phyloP scores from a whole-genome alignment of 345 rosid species.

The Eucalyptus polybractea region DNA sequence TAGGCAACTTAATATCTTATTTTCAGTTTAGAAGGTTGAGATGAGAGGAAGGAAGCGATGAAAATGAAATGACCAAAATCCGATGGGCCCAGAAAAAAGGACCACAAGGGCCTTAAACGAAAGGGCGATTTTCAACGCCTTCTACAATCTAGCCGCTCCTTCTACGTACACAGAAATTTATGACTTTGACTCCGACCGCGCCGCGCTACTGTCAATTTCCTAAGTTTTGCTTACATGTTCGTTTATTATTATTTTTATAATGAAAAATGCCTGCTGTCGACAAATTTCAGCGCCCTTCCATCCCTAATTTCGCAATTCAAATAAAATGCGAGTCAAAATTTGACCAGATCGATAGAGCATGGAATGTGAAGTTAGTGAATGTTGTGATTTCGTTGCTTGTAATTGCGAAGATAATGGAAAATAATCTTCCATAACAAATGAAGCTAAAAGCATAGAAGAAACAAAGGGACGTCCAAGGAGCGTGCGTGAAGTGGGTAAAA shows the following conservation, averaged over 20 bases:
- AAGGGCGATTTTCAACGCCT: neutral
- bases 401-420: neutral
- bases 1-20: neutral
- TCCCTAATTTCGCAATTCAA: neutral
- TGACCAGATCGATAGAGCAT: neutral
- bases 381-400: neutral
- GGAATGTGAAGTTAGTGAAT: neutral
- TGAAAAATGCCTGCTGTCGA: neutral
- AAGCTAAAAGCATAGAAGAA: neutral
- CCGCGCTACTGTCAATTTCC: neutral
- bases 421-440: neutral
- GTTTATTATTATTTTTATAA: neutral
- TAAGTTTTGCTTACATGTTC: neutral
- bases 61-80: neutral
- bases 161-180: neutral
- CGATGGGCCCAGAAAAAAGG: neutral
- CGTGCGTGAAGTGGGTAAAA: neutral
- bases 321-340: neutral
- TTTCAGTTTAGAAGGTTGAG: neutral
- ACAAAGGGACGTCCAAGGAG: neutral
- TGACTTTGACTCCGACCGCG: neutral
- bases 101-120: neutral
- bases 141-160: neutral
- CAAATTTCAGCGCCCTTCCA: neutral
- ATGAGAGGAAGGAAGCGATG: neutral